Base-by-base conservation (phyloP, 2,329 filamentous ascomycete species). In the Microdochium paspali region DNA sequence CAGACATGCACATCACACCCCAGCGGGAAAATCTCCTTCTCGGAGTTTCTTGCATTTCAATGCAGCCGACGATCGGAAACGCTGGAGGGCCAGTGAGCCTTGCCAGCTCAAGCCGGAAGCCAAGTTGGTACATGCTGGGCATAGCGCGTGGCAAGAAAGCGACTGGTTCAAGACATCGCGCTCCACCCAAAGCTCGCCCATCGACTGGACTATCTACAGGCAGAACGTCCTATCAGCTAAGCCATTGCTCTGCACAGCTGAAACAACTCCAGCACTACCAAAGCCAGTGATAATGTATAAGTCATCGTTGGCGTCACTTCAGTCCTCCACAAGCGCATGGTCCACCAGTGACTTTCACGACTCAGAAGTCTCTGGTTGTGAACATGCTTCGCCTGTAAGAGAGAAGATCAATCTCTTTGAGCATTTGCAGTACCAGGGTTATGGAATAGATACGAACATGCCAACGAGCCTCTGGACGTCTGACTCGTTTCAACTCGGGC, bases 151-250 rank as follows among this genome's bases (percentile, higher is more conserved):
- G 13, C 7, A 28, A 28, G 26, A 13, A 28, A 28, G 26, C 26
- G 26, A 28, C 23, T 18, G 13, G 4, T 18, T 40, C 6, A 15
- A 21, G 10, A 15, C 50, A 46, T 24, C 31, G 32, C 3, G 48
- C 47, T 23, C 39, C 45, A 23, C 44, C 4, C 50, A 52, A n/a
- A n/a, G n/a, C n/a, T 25, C 5, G 6, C n/a, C n/a, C n/a, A 12
- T 35, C 5, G 31, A 5, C 31, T 35, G 10, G 31, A 18, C 5
- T 18, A 7, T 18, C 6, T 18, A 6, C 15, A 7, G 18, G 6
- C 5, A 6, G 15, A 7, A 9, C 6, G 31, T 6, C 15, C 18
- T n/a, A 18, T 18, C 31, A 21, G 12, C 13, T 20, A 3, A 20
- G 23, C 6, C 15, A 20, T 7, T 40, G 18, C 20, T 40, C 35